Evolutionary conservation across 1,284 basidiomycete genomes (phyloP), one percentile per base, ranked within the genome.

Genomic region (Ustilago vetiveriae): DNA sequence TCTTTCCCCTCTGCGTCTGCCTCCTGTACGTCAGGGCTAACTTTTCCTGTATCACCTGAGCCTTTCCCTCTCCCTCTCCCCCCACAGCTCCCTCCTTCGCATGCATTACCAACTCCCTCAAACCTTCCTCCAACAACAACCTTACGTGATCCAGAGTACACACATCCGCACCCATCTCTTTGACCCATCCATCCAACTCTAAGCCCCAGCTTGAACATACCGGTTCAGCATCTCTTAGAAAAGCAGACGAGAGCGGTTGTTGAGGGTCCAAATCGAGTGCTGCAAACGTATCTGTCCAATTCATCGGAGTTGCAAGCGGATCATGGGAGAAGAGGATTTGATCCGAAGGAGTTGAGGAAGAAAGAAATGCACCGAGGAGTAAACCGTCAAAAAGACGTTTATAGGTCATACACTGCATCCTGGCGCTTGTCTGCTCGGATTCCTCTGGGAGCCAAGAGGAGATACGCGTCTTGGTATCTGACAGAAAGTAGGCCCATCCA

Each of bases 391-490:
- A 59, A 4, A 81, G 66, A 2, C 78, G 54, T 35, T 64, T 63
- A 60, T 81, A 81, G 16, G 77, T 68, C 79, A 79, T 79, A 45
- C 72, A 73, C 59, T 81, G 79, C 47, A 75, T 63, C 3, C 68
- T 51, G 3, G 74, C 72, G 29, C 62, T 57, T 16, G 26, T 32
- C 47, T 80, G 76, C 40, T 79, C 75, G 35, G 55, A 41, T 22
- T 51, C 50, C 0, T 44, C 29, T 0, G 79, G 79, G 3, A 80
- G 27, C 41, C 46, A 58, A 9, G 40, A 37, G 0, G 69, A 59
- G 30, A 69, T 48, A 6, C 79, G 57, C 1, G 79, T 80, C 47
- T 81, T 81, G 32, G 74, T 77, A 33, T 81, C 79, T 6, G 58
- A 60, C 3, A 76, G 45, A 26, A 73, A 59, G 51, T 67, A 62